Evolutionary conservation across 768 basidiomycete genomes (phyloP).

Genomic region (Amanita rimosa): DNA sequence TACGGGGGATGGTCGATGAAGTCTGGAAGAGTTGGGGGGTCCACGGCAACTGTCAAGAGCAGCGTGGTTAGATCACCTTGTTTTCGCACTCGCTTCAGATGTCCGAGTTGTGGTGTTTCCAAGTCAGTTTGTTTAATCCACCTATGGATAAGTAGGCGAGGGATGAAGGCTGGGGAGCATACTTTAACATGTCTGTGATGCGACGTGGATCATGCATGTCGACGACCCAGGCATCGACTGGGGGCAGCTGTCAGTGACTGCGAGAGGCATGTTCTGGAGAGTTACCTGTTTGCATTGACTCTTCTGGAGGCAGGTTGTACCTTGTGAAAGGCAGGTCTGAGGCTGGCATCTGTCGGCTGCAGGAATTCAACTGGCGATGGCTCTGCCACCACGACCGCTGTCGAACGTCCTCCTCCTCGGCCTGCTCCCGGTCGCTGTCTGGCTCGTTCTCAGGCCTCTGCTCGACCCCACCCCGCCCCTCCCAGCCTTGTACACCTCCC

Average conservation of each 20-base stretch:
- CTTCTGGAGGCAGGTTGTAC: slow-evolving; percentile 52
- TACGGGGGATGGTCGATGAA: slow-evolving; percentile 41
- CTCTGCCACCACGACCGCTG: slow-evolving; percentile 27
- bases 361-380: not conserved
- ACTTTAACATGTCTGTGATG: slow-evolving; percentile 58
- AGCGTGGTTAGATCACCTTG: slow-evolving; percentile 34
- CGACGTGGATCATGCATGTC: slow-evolving; percentile 54
- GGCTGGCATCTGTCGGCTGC: too few relatives aligned
- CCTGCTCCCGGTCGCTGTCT: slow-evolving; percentile 55
- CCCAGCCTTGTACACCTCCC: slow-evolving; percentile 63
- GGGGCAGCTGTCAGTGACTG: not conserved
- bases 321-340: slow-evolving; percentile 64
- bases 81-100: slow-evolving; percentile 71
- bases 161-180: slow-evolving; percentile 8
- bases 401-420: slow-evolving; percentile 41
- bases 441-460: slow-evolving; percentile 66
- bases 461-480: slow-evolving; percentile 58
- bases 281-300: slow-evolving; percentile 41
- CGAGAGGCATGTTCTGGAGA: not conserved
- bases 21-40: slow-evolving; percentile 38
- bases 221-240: slow-evolving; percentile 70
- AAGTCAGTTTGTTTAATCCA: slow-evolving; percentile 58
- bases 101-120: slow-evolving; percentile 50
- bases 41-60: slow-evolving; percentile 33
- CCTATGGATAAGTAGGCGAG: slow-evolving; percentile 23